These are phyloP conservation scores for Beta corolliflora DNA, from an alignment of 179 eudicot species.

Conservation along the genomic window DNA sequence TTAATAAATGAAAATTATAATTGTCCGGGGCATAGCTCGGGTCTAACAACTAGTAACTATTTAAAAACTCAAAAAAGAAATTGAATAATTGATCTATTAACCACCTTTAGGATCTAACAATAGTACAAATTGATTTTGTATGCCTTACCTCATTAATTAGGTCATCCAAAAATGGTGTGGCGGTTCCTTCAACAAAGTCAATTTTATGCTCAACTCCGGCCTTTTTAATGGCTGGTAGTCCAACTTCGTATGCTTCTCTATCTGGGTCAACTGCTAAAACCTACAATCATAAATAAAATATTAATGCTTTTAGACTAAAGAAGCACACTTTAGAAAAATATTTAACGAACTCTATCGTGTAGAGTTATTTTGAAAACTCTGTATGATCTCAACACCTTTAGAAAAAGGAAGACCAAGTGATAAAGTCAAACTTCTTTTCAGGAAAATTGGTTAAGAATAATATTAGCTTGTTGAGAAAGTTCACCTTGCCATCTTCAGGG, in stretches of 20 bases:
- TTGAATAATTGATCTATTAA: neutral
- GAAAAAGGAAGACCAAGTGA: too few species aligned
- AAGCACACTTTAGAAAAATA: neutral
- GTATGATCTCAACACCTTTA: too few species aligned
- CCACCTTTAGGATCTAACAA: neutral
- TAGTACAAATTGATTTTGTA: neutral
- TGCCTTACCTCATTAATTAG: conserved; percentile 15
- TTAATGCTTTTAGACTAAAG: neutral
- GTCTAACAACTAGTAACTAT: neutral
- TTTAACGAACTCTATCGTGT: neutral
- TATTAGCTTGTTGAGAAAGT: neutral
- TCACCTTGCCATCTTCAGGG: conserved; percentile 54
- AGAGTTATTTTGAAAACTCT: too few species aligned
- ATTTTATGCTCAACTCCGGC: conserved; percentile 43
- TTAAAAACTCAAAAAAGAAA: too few species aligned
- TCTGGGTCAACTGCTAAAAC: conserved; percentile 40
- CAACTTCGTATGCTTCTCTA: conserved; percentile 42
- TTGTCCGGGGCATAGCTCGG: too few species aligned
- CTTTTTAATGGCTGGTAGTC: conserved; percentile 37
- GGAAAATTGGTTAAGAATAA: too few species aligned
- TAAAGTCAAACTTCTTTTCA: too few species aligned
- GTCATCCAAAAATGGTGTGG: conserved; percentile 18
- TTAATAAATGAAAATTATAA: too few species aligned
- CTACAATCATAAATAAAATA: conserved; percentile 7
- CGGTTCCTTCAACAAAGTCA: conserved; percentile 24